These are phyloP conservation scores for Tetracentron sinense DNA, from an alignment of 164 flowering plant genomes.

Conservation along the genomic window DNA sequence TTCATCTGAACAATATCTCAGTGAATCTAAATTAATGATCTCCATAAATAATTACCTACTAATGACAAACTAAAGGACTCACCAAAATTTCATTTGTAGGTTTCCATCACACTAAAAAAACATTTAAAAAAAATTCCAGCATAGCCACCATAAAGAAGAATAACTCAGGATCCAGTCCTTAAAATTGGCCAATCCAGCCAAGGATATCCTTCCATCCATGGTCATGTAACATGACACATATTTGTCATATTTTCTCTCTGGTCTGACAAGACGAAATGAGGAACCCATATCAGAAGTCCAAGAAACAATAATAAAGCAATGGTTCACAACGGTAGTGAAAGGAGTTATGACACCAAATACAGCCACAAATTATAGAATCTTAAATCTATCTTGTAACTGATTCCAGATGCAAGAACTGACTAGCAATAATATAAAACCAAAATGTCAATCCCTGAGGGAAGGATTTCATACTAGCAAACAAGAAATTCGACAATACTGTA, in stretches of 20 bases:
- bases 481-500: neutral
- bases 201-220: slow-evolving; percentile 92
- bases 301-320: neutral
- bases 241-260: slow-evolving; percentile 95
- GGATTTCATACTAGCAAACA: neutral
- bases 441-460: no score
- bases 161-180: slow-evolving; percentile 17
- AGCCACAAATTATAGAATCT: no score
- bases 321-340: no score
- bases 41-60: no score
- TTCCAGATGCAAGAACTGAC: no score
- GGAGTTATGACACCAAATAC: no score
- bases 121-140: neutral
- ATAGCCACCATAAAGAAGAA: neutral
- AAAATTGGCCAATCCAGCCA: slow-evolving; percentile 88
- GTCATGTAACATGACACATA: slow-evolving; percentile 99
- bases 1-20: no score
- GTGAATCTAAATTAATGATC: neutral
- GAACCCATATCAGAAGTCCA: neutral
- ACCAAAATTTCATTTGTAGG: neutral
- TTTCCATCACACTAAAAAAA: neutral
- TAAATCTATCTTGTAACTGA: no score
- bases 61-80: neutral
- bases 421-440: neutral
- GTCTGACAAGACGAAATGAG: slow-evolving; percentile 11